These are phyloP conservation scores for Platismatia glauca DNA, from an alignment of 495 filamentous ascomycete species.

Conservation along the genomic window DNA sequence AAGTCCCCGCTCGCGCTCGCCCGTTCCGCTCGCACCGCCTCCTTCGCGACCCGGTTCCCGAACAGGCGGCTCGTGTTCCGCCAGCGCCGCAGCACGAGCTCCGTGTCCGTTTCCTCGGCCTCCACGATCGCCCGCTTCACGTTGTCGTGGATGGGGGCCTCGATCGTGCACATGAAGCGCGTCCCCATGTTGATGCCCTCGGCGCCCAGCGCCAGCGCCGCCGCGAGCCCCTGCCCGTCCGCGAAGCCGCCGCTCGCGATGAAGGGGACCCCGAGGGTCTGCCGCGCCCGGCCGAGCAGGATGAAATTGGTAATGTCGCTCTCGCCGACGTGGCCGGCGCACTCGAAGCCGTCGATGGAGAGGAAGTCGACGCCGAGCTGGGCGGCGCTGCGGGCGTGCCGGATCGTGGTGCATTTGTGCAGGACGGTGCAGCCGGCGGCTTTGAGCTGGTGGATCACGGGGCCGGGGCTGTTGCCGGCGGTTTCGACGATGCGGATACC, in stretches of 20 bases:
- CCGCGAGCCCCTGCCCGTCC: slow-evolving; percentile 87
- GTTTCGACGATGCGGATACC: slow-evolving; percentile 94
- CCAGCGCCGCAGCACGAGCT: slow-evolving; percentile 82
- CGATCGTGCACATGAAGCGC: slow-evolving; percentile 65
- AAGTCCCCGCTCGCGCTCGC: slow-evolving; percentile 86
- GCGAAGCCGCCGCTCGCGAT: slow-evolving; percentile 95
- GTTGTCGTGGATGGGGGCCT: slow-evolving; percentile 73
- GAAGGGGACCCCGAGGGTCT: slow-evolving; percentile 78
- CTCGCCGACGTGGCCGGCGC: slow-evolving; percentile 93
- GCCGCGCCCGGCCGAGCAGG: slow-evolving; percentile 74
- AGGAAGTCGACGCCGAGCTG: slow-evolving; percentile 96
- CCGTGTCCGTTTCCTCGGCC: slow-evolving; percentile 82
- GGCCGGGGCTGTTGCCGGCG: slow-evolving; percentile 87
- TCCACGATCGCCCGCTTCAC: slow-evolving; percentile 89
- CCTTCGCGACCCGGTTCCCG: slow-evolving; percentile 75
- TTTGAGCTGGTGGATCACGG: slow-evolving; percentile 85
- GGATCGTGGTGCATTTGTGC: slow-evolving; percentile 96
- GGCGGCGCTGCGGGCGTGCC: slow-evolving; percentile 83
- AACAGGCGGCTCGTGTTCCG: slow-evolving; percentile 85
- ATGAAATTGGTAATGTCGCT: slow-evolving; percentile 97
- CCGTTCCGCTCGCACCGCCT: slow-evolving; percentile 72
- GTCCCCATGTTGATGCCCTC: slow-evolving; percentile 95
- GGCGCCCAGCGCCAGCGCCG: slow-evolving; percentile 82
- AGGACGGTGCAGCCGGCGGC: slow-evolving; percentile 66
- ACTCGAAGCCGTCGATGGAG: slow-evolving; percentile 95